Base-by-base conservation (phyloP, 805 yeast species). In the Barnettozyma californica region DNA sequence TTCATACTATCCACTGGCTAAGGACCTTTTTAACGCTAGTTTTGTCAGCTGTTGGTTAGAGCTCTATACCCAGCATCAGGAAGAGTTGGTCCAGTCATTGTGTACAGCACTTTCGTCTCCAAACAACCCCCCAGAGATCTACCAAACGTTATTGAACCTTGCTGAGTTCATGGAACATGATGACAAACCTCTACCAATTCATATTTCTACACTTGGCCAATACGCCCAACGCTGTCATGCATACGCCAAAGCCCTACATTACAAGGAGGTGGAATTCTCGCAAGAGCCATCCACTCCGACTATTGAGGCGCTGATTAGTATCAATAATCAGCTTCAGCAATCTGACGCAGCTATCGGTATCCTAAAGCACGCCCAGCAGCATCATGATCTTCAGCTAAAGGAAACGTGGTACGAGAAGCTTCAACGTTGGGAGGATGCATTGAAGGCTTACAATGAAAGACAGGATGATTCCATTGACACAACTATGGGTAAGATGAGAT, bases 131-230 rank as follows among this genome's bases (percentile, higher is more conserved):
- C 97, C 99, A 0, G 99, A 94, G 58, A 91, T 94, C 41, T 85
- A 90, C 59, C 98, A 94, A 62, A 85, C 90, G 1, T 72, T 94
- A 50, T 72, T 94, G 56, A 91, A 92, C 54, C 70, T 94, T 48
- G 96, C 96, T 0, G 99, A 94, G 65, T 94, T 87, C 61, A 85
- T 94, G 94, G 99, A 94, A 62, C 98, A 92, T 59, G 97, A 92
- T 65, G 97, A 90, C 57, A 91, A 90, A 59, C 87, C 97, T 0
- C 73, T 94, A 50, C 97, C 97, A 0, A 86, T 94, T 39, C 84
- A 95, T 31, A 87, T 87, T n/a, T 80, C 91, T 4, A 87, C 95
- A 0, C 70, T 94, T 51, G 96, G 97, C 3, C 89, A 84, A 56
- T 92, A 90, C 62, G 97, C 98, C 3, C 95, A 88, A 61, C 76